Base-by-base conservation (phyloP, 164 flowering plant genomes). In the Brasenia schreberi region DNA sequence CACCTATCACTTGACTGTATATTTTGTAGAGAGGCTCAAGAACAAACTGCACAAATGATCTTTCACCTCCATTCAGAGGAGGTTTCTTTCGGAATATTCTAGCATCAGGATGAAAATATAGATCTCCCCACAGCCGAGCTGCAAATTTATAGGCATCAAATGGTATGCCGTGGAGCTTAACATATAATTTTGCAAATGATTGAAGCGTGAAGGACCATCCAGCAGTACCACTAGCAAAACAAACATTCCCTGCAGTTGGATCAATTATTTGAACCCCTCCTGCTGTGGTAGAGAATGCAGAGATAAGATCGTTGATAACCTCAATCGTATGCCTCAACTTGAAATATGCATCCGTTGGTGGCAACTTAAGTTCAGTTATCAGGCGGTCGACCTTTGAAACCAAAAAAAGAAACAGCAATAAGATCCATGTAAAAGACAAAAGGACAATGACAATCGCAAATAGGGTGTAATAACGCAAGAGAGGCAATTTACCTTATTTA, bases 151-250 rank as follows among this genome's bases (percentile, higher is more conserved):
- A 72, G 44, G 97, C 87, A 79, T 97, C 42, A 95, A 89, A 44
- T 44, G 52, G 52, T 44, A 44, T 44, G 7, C 52, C 52, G 10
- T 44, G 56, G 16, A 49, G 56, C 56, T 49, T 49, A 49, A 49
- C 56, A 49, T 49, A 49, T 49, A 9, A 49, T 7, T 49, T 49
- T 14, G 56, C 5, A 89, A 90, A 44, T 44, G 52, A n/a, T n/a
- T n/a, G n/a, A 79, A 95, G 75, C 18, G 98, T 95, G 77, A 95
- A 95, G 23, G 96, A 87, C 99, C 99, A 95, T 64, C 99, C 98
- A 33, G 98, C 97, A 64, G 81, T 88, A 7, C 82, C 97, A 81
- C 99, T 87, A 17, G 98, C 99, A 84, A 95, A 95, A 77, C 99
- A 95, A 39, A 92, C 97, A 78, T 95, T 95, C 56, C 99, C 99